These are phyloP conservation scores for Zancudomyces culisetae DNA, from an alignment of 371 early-diverging fungal species.

Conservation along the genomic window DNA sequence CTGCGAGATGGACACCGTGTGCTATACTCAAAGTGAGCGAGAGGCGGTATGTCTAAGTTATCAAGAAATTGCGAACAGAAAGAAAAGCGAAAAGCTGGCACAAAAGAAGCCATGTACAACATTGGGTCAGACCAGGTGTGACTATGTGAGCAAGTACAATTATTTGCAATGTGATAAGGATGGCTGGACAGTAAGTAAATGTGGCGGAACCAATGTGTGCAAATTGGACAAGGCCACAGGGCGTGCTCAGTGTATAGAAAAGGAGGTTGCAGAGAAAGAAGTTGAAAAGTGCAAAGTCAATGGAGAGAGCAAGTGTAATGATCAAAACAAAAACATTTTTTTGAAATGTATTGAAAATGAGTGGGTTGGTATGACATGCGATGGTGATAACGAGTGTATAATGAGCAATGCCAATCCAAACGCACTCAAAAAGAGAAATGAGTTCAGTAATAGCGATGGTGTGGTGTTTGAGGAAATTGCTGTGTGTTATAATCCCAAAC, in stretches of 20 bases:
- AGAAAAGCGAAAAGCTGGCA: background rate
- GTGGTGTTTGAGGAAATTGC: too few species aligned
- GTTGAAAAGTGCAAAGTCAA: background rate
- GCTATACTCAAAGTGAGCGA: background rate
- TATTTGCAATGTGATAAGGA: background rate
- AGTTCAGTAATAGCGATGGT: slow-evolving; percentile 8
- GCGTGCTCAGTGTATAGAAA: background rate
- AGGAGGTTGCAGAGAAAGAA: background rate
- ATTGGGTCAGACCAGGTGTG: background rate
- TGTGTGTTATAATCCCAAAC: slow-evolving; percentile 6
- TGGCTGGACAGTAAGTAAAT: background rate
- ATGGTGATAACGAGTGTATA: slow-evolving; percentile 15
- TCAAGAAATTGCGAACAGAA: background rate
- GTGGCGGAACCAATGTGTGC: background rate
- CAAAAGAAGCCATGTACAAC: background rate
- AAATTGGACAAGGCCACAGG: background rate
- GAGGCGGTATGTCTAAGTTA: background rate
- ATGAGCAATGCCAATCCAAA: too few species aligned
- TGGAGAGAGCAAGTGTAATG: background rate
- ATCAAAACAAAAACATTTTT: slow-evolving; percentile 6
- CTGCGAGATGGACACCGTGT: background rate
- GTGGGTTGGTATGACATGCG: slow-evolving; percentile 18
- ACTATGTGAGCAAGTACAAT: background rate
- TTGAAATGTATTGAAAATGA: slow-evolving; percentile 10
- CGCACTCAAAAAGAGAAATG: too few species aligned